Base-by-base conservation (phyloP, 2,329 filamentous ascomycete species). In the Xylariaceae sp. region DNA sequence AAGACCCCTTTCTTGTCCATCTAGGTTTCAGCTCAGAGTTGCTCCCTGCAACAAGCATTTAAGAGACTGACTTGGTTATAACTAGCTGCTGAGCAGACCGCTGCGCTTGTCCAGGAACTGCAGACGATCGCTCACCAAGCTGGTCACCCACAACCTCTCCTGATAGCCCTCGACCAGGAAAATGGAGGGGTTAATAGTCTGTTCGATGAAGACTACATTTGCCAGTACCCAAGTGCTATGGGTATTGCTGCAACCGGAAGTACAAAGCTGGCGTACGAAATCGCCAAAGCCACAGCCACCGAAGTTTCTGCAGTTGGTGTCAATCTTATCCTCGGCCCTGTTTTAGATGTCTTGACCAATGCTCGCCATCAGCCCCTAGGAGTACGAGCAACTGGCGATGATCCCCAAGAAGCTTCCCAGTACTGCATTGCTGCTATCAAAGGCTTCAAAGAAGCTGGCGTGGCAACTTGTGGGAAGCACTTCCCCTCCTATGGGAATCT, bases 111-210 rank as follows among this genome's bases (percentile, higher is more conserved):
- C 22, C 85, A 93, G 59, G 89, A 97, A 59, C 74, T 98, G 34
- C 93, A 98, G 65, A 89, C 83, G 37, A 91, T 95, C 59, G 93
- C 93, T 29, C 87, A 88, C 59, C 79, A 94, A 65, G 85, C 91
- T 45, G 91, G 91, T 16, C 91, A 97, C 64, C 85, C 87, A 3
- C 84, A 91, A 3, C 93, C 93, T 2, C 70, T 98, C 15, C 73
- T 94, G 41, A 96, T 98, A 54, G 90, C 87, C 30, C 72, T 97
- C 29, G 93, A 97, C 60, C 93, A 98, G 62, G 93, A 98, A 64
- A 97, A 98, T 79, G 93, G 93, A 50, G 90, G 91, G 3, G 91
- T 96, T 63, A 97, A 96, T 69, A 95, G 89, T 66, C 76, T 97
- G 2, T 96, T 94, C 58, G 91, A 97, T 62, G 89, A 95, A 54